phyloP scores from a whole-genome alignment of 768 basidiomycete genomes.

The Termitomyces sp. region DNA sequence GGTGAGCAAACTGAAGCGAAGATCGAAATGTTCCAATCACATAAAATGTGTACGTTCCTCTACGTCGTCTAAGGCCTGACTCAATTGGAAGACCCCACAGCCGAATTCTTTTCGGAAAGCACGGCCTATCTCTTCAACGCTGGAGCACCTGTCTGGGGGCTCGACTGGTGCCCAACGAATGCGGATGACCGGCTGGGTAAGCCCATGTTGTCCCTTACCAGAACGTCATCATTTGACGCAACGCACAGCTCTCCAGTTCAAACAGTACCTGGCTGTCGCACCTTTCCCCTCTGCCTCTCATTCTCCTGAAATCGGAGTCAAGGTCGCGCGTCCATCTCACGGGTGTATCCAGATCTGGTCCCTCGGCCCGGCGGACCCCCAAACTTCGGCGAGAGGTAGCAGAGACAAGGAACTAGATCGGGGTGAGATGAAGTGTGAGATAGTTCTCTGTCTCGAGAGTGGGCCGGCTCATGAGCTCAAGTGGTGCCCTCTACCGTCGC shows the following conservation, averaged over 20 bases:
- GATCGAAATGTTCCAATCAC: constrained; percentile 50
- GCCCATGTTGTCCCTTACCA: constrained; percentile 9
- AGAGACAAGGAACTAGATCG: constrained; percentile 16
- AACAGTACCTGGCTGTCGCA: constrained; percentile 82
- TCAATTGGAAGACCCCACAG: constrained; percentile 29
- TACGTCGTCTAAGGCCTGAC: not conserved
- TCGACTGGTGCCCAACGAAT: constrained; percentile 89
- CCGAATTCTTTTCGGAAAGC: constrained; percentile 51
- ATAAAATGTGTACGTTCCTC: constrained; percentile 48
- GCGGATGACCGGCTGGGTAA: constrained; percentile 48
- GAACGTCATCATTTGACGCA: constrained; percentile 18
- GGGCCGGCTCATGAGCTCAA: constrained; percentile 78
- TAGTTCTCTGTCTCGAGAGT: constrained; percentile 80
- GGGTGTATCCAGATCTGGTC: constrained; percentile 91
- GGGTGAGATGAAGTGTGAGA: constrained; percentile 66
- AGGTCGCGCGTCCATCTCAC: constrained; percentile 44
- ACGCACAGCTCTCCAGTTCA: constrained; percentile 49
- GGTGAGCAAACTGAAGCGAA: constrained; percentile 43
- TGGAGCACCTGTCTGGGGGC: constrained; percentile 84
- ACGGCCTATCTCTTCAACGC: constrained; percentile 74
- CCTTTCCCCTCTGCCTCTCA: constrained; percentile 64
- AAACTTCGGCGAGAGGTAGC: not conserved
- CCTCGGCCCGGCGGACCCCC: constrained; percentile 20
- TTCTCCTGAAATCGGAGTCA: constrained; percentile 61
- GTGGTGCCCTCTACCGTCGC: constrained; percentile 90